These are phyloP conservation scores for Maudiozyma pseudohumilis DNA, from an alignment of 805 yeast genomes.

Conservation along the genomic window DNA sequence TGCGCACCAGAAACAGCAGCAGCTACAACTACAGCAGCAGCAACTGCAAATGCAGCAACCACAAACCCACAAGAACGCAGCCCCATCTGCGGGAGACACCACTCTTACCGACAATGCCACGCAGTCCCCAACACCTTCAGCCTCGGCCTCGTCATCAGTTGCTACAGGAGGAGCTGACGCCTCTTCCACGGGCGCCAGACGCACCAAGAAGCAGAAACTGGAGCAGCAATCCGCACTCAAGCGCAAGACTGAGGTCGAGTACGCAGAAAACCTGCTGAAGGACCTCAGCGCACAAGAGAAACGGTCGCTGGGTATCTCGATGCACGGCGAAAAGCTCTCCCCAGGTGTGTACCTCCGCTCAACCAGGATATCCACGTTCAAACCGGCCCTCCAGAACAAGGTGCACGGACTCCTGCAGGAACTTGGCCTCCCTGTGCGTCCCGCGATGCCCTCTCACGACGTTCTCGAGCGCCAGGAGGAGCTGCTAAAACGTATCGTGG, in stretches of 20 bases:
- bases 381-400: conserved; percentile 63
- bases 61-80: not conserved
- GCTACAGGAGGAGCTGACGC: not conserved
- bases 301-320: conserved; percentile 71
- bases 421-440: conserved; percentile 67
- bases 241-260: conserved; percentile 25
- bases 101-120: not conserved
- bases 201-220: conserved; percentile 25
- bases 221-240: conserved; percentile 25
- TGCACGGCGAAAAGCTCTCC: conserved; percentile 58
- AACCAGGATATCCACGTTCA: conserved; percentile 62
- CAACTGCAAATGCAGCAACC: not conserved
- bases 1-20: conserved; percentile 28
- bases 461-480: conserved; percentile 72
- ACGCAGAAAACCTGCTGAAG: conserved; percentile 26
- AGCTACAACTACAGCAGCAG: conserved; percentile 23
- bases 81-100: conserved; percentile 8
- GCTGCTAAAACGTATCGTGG: conserved; percentile 55
- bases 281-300: conserved; percentile 67
- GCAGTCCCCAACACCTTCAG: conserved; percentile 4
- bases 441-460: conserved; percentile 77
- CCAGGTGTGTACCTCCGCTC: conserved; percentile 84
- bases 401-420: conserved; percentile 60
- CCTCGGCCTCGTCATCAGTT: not conserved
- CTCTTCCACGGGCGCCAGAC: not conserved